Conservation (phyloP, 1,284 basidiomycete species). For the Cerioporus squamosus region DNA sequence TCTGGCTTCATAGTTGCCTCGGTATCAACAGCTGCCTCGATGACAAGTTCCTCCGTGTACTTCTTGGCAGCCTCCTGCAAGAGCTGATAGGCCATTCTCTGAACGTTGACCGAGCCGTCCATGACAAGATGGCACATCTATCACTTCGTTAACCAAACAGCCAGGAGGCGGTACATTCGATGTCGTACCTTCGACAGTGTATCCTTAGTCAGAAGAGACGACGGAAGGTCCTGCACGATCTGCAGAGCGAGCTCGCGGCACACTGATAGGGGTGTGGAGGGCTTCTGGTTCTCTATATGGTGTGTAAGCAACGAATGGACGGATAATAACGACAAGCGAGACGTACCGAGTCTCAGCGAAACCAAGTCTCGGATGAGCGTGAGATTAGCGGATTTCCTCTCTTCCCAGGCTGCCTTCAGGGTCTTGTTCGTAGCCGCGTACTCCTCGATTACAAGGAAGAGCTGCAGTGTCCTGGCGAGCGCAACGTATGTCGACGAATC, state of each 20-base stretch:
- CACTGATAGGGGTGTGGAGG: conserved; percentile 64
- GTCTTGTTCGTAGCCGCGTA: conserved; percentile 75
- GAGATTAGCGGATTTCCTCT: conserved; percentile 57
- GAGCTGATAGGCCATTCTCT: conserved; percentile 73
- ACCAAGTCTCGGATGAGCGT: conserved; percentile 64
- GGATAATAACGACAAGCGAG: neutral
- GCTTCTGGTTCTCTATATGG: conserved; percentile 38
- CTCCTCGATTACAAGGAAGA: conserved; percentile 76
- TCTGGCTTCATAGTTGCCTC: conserved; percentile 53
- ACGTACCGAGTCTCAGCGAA: conserved; percentile 54
- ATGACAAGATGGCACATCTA: conserved; percentile 79
- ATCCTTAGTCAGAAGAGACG: conserved; percentile 63
- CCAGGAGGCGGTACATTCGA: no score
- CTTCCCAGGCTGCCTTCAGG: conserved; percentile 73
- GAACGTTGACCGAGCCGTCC: conserved; percentile 69
- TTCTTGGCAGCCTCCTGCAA: conserved; percentile 66
- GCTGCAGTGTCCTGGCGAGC: conserved; percentile 69
- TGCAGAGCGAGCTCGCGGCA: conserved; percentile 73
- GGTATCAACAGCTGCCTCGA: conserved; percentile 82
- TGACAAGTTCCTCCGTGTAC: conserved; percentile 78
- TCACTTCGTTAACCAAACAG: no score
- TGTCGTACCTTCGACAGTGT: conserved; percentile 63
- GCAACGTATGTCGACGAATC: conserved; percentile 64
- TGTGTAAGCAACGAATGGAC: neutral
- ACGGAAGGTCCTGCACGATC: conserved; percentile 69